A percentile compares a stretch with the other conserved stretches of the same genome.
Evolutionary conservation across 371 early-diverging fungal genomes (phyloP).

Genomic region (Rhizopus arrhizus): DNA sequence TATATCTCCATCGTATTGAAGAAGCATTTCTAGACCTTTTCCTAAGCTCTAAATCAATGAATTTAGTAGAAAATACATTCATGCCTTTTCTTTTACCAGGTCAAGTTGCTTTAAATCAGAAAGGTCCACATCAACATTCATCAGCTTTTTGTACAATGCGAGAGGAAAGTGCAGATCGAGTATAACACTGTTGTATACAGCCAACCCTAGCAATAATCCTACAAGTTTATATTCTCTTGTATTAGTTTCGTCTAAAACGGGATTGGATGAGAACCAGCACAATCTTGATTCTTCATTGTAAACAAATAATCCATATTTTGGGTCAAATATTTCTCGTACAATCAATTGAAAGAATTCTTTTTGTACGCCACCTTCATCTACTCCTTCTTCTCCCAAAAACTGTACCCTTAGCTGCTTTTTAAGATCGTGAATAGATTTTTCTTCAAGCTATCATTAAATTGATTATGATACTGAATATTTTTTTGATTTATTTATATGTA

Average conservation of each 20-base stretch:
- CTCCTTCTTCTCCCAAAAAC: slow-evolving; percentile 88
- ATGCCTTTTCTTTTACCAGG: slow-evolving; percentile 44
- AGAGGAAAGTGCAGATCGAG: slow-evolving; percentile 80
- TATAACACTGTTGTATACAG: slow-evolving; percentile 80
- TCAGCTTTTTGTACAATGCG: slow-evolving; percentile 84
- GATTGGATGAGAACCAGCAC: slow-evolving; percentile 84
- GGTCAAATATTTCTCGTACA: slow-evolving; percentile 88
- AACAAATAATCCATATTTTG: slow-evolving; percentile 90
- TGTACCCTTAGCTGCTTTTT: slow-evolving; percentile 87
- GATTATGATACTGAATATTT: neutral
- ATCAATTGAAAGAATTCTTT: slow-evolving; percentile 95
- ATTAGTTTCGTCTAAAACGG: slow-evolving; percentile 61
- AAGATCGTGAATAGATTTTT: slow-evolving; percentile 80
- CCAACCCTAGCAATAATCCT: slow-evolving; percentile 82
- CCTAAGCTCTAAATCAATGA: slow-evolving; percentile 54
- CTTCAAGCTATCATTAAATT: slow-evolving; percentile 59
- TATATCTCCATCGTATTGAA: slow-evolving; percentile 58
- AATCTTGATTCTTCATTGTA: slow-evolving; percentile 82
- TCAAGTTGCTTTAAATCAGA: slow-evolving; percentile 63
- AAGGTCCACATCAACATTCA: slow-evolving; percentile 59
- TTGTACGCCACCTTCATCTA: slow-evolving; percentile 93
- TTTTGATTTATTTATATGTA: slow-evolving; percentile 6
- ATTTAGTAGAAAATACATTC: neutral
- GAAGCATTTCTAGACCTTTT: slow-evolving; percentile 64
- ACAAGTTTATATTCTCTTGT: slow-evolving; percentile 83